Conservation (phyloP, 179 eudicot species). For the Beta lomatogona region DNA sequence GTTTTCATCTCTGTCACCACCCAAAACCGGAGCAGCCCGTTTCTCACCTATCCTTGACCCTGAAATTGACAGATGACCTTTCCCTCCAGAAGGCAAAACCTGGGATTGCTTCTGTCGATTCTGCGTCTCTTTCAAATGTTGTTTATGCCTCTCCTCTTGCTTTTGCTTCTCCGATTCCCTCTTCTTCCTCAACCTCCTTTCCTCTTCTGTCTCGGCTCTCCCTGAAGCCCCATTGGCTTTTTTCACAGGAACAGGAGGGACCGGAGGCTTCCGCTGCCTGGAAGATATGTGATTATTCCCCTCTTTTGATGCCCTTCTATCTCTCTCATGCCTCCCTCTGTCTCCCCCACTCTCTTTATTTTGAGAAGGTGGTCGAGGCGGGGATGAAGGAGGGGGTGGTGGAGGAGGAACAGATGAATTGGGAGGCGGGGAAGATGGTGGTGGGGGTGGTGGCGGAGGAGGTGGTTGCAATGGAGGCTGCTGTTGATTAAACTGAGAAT, state of each 20-base stretch:
- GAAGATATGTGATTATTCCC: constrained; percentile 41
- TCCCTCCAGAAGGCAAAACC: constrained; percentile 58
- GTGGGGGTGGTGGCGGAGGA: constrained; percentile 64
- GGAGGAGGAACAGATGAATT: constrained; percentile 60
- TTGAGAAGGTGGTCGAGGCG: constrained; percentile 47
- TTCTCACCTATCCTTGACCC: constrained; percentile 91
- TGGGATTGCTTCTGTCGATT: constrained; percentile 62
- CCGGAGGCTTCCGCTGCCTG: constrained; percentile 67
- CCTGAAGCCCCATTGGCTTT: constrained; percentile 53
- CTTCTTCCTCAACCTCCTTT: constrained; percentile 83
- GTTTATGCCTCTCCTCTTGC: constrained; percentile 75
- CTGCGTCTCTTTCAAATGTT: constrained; percentile 77
- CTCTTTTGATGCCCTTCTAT: constrained; percentile 48
- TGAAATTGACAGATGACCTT: constrained; percentile 66
- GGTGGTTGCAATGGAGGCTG: constrained; percentile 46
- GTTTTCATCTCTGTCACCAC: constrained; percentile 85
- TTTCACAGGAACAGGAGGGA: constrained; percentile 49
- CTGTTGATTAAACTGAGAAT: constrained; percentile 71
- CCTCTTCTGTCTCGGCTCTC: constrained; percentile 91
- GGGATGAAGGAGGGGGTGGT: constrained; percentile 57
- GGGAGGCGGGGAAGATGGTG: constrained; percentile 77
- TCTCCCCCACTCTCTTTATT: constrained; percentile 53
- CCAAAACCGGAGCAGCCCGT: constrained; percentile 65
- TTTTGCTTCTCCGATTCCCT: constrained; percentile 80
- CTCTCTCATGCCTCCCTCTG: constrained; percentile 42